A percentile compares a stretch with the other conserved stretches of the same genome.
phyloP scores from a whole-genome alignment of 139 green algal species.

The Tetradesmus lagerheimii region DNA sequence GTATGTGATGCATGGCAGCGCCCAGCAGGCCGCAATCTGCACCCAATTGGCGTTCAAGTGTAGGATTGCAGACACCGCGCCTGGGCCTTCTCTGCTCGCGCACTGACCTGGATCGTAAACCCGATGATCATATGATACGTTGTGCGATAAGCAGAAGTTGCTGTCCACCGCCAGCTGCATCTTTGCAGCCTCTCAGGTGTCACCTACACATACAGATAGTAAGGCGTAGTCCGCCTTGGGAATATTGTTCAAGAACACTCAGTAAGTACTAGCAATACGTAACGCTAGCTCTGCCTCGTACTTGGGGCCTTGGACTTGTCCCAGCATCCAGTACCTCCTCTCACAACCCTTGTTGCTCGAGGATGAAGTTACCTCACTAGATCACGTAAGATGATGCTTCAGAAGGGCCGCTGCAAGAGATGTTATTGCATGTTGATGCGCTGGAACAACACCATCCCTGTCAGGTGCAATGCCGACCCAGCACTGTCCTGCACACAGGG shows the following conservation, averaged over 20 bases:
- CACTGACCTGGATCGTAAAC: constrained; percentile 57
- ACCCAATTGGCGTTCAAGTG: neutral
- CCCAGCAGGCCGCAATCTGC: neutral
- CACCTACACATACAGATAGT: neutral
- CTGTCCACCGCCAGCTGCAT: neutral
- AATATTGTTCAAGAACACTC: too few species aligned
- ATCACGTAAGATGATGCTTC: neutral
- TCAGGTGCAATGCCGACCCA: neutral
- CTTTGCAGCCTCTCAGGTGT: neutral
- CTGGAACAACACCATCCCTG: neutral
- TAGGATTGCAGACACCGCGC: neutral
- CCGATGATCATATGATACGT: constrained; percentile 57
- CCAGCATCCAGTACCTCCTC: neutral
- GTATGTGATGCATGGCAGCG: neutral
- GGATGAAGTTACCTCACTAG: neutral
- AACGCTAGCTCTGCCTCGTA: too few species aligned
- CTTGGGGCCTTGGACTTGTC: neutral
- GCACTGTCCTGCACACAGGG: neutral
- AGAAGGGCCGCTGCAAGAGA: too few species aligned
- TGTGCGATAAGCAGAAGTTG: constrained; percentile 26
- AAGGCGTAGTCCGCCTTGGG: too few species aligned
- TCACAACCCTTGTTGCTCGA: neutral
- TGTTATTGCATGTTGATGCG: too few species aligned
- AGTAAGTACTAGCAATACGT: too few species aligned
- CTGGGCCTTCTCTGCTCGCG: neutral